These are phyloP conservation scores for Cyberlindnera maritima DNA, from an alignment of 805 yeast species.

Conservation along the genomic window DNA sequence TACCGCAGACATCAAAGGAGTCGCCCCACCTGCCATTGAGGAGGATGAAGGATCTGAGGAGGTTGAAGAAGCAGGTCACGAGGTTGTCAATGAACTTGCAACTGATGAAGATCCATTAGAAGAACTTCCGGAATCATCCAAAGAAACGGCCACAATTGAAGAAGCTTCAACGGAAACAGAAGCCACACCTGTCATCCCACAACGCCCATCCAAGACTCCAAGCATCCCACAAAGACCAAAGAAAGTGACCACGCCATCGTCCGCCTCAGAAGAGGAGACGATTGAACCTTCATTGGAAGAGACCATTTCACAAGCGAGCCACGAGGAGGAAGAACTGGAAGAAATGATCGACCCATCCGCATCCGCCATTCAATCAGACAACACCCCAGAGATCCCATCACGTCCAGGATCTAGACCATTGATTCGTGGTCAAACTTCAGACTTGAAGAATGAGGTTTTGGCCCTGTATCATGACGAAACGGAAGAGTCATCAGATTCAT, in stretches of 20 bases:
- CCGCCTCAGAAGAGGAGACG: background rate
- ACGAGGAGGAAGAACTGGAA: slow-evolving; percentile 11
- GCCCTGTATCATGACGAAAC: background rate
- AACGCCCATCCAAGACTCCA: slow-evolving; percentile 10
- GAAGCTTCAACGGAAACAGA: too few species aligned
- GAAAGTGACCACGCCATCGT: background rate
- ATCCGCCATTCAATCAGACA: background rate
- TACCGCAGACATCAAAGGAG: background rate
- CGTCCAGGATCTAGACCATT: slow-evolving; percentile 1
- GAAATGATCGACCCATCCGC: slow-evolving; percentile 7
- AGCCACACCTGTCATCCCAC: slow-evolving; percentile 8
- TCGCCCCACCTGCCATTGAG: background rate
- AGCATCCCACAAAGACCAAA: slow-evolving; percentile 13
- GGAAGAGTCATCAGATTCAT: background rate
- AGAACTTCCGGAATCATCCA: too few species aligned
- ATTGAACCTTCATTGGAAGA: slow-evolving; percentile 1
- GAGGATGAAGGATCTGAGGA: background rate
- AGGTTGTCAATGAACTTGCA: background rate
- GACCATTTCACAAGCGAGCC: background rate
- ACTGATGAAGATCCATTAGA: background rate
- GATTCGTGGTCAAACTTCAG: slow-evolving; percentile 1
- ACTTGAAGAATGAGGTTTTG: slow-evolving; percentile 1
- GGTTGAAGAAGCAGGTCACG: too few species aligned
- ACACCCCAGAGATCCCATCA: slow-evolving; percentile 1
- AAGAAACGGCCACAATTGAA: background rate